Conservation (phyloP, 1,284 basidiomycete genomes). For the Vanrija sp. region DNA sequence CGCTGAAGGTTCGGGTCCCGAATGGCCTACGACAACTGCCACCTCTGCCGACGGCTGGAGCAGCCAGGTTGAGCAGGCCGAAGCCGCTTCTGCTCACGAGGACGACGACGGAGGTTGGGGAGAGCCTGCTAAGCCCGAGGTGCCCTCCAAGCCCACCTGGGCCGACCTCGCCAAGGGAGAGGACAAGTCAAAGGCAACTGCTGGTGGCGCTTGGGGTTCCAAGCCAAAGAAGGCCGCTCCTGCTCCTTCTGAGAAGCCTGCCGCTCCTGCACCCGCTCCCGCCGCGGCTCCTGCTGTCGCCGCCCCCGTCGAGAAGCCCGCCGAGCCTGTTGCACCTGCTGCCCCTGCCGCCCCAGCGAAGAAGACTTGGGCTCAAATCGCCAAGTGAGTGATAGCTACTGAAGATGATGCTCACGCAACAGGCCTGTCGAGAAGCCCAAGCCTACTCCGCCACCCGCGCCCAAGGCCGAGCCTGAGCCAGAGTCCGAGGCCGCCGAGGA, state of each 20-base stretch:
- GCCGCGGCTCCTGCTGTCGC: constrained; percentile 11
- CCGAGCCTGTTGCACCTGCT: constrained; percentile 8
- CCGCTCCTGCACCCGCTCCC: constrained; percentile 15
- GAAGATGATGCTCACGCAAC: not conserved
- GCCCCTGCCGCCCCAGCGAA: constrained; percentile 17
- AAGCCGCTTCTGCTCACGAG: constrained; percentile 21
- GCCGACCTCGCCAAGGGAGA: constrained; percentile 12
- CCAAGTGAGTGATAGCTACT: constrained; percentile 36
- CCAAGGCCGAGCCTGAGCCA: constrained; percentile 27
- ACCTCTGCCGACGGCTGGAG: constrained; percentile 40
- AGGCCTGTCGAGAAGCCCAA: constrained; percentile 49
- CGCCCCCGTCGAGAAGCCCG: constrained; percentile 5
- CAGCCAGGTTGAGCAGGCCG: constrained; percentile 37
- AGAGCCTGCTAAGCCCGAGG: constrained; percentile 5
- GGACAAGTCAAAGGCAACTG: constrained; percentile 12
- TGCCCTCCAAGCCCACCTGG: constrained; percentile 4
- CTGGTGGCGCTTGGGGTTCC: constrained; percentile 1
- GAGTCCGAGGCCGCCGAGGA: constrained; percentile 22
- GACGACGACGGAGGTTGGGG: constrained; percentile 22
- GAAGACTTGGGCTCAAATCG: constrained; percentile 52
- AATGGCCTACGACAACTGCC: constrained; percentile 36
- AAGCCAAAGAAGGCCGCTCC: constrained; percentile 1
- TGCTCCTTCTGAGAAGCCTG: constrained; percentile 6
- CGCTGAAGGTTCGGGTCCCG: constrained; percentile 17
- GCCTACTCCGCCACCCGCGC: constrained; percentile 61